Evolutionary conservation across 805 yeast species (phyloP), one percentile per base, ranked within the genome.

Genomic region (Maudiozyma pseudohumilis): DNA sequence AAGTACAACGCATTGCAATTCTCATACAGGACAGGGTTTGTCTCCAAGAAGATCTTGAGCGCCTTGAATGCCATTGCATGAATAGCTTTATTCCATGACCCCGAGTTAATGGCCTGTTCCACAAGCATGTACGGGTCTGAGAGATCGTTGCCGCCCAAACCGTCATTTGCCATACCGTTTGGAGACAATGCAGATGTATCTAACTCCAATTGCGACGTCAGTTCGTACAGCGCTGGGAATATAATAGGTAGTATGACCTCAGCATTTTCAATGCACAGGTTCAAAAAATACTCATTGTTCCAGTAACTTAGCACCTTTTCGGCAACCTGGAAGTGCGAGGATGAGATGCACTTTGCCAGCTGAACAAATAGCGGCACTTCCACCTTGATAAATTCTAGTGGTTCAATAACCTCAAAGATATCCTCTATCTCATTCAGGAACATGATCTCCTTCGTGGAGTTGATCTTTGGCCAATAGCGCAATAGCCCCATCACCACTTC

Each of bases 301-400:
- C 96, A 92, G 60, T 77, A 86, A 56, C 88, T 82, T 42, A 92
- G 72, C 2, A 92, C 96, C 49, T 94, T 86, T 63, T 92, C 98
- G 40, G 94, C 82, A 19, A 92, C 96, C 69, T 92, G 98, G 68
- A 92, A 94, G 65, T 92, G 97, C 20, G 95, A 85, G 2, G 95
- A 83, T 20, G 94, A 74, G 28, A 92, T 88, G 64, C 97, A 89
- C 61, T 83, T 86, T 35, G 95, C 82, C 46, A 92, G 70, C 63
- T 92, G 98, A 22, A 89, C 94, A 63, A 88, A 88, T 34, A 92
- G 66, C 3, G 97, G 97, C 2, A 87, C 82, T 61, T 88, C 94
- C 46, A 92, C 84, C 62, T 86, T 85, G 46, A 77, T 74, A 57
- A 92, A 92, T 62, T 92, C 97, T 40, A 73, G 67, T 11, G 96